These are phyloP conservation scores for Moesziomyces sp. DNA, from an alignment of 1,284 basidiomycete species.

Conservation along the genomic window DNA sequence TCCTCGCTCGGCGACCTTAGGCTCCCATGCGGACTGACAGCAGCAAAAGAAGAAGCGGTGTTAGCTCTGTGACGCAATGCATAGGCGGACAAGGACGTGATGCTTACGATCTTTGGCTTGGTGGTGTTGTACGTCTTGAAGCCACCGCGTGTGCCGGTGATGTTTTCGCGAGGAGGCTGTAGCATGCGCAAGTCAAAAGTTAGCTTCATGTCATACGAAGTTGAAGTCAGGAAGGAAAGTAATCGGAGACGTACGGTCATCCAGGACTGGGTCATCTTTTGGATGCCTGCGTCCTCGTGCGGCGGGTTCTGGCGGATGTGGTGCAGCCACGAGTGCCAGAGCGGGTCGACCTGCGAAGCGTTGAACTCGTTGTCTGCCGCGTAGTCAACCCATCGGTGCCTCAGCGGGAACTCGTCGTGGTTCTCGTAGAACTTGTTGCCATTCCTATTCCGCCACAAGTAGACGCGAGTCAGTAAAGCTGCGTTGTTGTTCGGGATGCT, in stretches of 20 bases:
- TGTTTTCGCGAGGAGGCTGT: conserved; percentile 56
- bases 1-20: conserved; percentile 58
- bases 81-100: neutral
- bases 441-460: conserved; percentile 26
- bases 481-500: neutral
- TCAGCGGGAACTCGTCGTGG: conserved; percentile 58
- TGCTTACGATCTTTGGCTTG: conserved; percentile 61
- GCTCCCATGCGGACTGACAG: conserved; percentile 59
- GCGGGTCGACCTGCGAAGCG: conserved; percentile 62
- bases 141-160: conserved; percentile 62
- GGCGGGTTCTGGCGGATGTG: conserved; percentile 61
- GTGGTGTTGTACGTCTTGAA: conserved; percentile 64
- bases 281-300: conserved; percentile 45
- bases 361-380: conserved; percentile 59
- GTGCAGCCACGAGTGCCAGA: conserved; percentile 65
- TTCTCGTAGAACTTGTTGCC: conserved; percentile 68
- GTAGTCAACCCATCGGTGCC: conserved; percentile 66
- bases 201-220: neutral
- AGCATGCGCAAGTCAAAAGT: neutral
- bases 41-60: conserved; percentile 2
- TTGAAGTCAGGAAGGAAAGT: neutral
- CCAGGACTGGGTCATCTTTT: conserved; percentile 55
- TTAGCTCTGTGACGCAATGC: neutral
- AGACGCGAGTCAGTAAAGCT: neutral
- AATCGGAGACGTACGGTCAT: conserved; percentile 50